These are phyloP conservation scores for Hyphodiscus sp. DNA, from an alignment of 2,329 filamentous ascomycete species.

Conservation along the genomic window DNA sequence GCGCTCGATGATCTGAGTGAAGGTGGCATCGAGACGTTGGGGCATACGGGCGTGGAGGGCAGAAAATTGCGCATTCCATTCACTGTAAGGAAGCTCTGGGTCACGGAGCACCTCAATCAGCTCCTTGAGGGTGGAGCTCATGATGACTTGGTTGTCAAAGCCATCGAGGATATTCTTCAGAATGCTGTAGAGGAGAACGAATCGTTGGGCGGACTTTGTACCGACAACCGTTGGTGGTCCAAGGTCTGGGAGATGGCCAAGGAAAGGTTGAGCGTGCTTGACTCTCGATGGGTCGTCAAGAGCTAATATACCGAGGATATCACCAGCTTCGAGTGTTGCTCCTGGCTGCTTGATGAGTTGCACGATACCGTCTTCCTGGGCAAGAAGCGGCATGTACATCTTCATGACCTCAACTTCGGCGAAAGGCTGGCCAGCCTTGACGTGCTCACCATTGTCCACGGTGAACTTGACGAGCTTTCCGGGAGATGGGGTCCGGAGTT, in stretches of 20 bases:
- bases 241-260: slow-evolving; percentile 81
- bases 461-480: slow-evolving; percentile 98
- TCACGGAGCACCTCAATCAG: slow-evolving; percentile 86
- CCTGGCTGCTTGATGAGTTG: slow-evolving; percentile 99
- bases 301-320: slow-evolving; percentile 95
- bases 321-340: slow-evolving; percentile 93
- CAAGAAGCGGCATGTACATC: slow-evolving; percentile 99
- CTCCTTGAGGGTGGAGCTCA: slow-evolving; percentile 79
- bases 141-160: slow-evolving; percentile 96
- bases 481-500: slow-evolving; percentile 87
- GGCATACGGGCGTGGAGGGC: slow-evolving; percentile 97
- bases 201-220: slow-evolving; percentile 85
- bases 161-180: slow-evolving; percentile 84
- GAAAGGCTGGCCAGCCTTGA: slow-evolving; percentile 86
- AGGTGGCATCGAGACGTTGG: slow-evolving; percentile 76
- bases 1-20: slow-evolving; percentile 81
- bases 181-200: slow-evolving; percentile 68
- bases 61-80: slow-evolving; percentile 94
- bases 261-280: slow-evolving; percentile 92
- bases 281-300: slow-evolving; percentile 93
- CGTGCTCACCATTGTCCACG: slow-evolving; percentile 89
- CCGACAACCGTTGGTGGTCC: slow-evolving; percentile 83
- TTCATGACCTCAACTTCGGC: slow-evolving; percentile 99
- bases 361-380: slow-evolving; percentile 90
- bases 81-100: slow-evolving; percentile 86